Base-by-base conservation (phyloP, 371 early-diverging fungal species). In the Circinella umbellata region DNA sequence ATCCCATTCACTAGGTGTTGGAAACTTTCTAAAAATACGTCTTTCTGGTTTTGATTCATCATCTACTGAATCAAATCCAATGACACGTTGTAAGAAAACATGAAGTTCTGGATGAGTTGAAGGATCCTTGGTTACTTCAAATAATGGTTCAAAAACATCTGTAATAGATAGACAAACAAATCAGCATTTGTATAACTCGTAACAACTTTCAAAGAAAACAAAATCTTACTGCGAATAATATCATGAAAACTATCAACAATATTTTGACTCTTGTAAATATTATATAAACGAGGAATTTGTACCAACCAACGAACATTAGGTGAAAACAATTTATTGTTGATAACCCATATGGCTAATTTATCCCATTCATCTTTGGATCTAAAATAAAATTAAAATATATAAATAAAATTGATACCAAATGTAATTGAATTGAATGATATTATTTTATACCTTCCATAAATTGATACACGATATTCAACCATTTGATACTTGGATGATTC, bases 11-110 rank as follows among this genome's bases (percentile, higher is more conserved):
- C 79, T 74, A 3, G 99, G 99, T 48, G 79, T 77, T n/a, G 97
- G 98, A 73, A 89, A 96, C 74, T 97, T 95, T 64, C 85, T 89
- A 75, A 92, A 92, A 48, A 89, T 85, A 7, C 94, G 87, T 13
- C 92, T 84, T 76, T 98, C 99, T 5, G 92, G 84, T 80, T 96
- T 96, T 68, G 94, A 93, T 79, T 99, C 99, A 76, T 99, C 99
- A 79, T 99, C 99, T 2, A 99, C 99, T 53, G 92, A 90, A 75
- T 99, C 99, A 74, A 99, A 96, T 2, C 98, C 99, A 63, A 96
- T 88, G 0, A 99, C 98, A 46, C 98, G 89, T 80, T 97, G 94
- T 68, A 99, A 77, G 71, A 99, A 98, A 17, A 96, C 83, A 72
- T 97, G 95, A 34, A 99, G 85, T 71, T 97, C 92, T 17, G 97